Evolutionary conservation across 2,329 filamentous ascomycete genomes (phyloP).

Genomic region (Dactylellina sp.): DNA sequence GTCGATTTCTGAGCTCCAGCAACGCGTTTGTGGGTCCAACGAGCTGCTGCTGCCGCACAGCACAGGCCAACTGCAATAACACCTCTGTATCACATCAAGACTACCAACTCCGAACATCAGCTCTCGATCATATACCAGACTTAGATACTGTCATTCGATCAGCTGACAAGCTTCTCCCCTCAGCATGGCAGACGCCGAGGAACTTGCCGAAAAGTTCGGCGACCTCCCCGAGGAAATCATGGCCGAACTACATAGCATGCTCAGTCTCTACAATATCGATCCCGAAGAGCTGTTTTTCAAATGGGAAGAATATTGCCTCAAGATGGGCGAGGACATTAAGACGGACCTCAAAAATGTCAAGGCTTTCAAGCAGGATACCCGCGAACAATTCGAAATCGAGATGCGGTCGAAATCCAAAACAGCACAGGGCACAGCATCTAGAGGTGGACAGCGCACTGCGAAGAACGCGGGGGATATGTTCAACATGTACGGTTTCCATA

Average conservation of each 20-base stretch:
- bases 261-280: constrained; percentile 82
- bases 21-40: constrained; percentile 31
- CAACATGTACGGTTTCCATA: constrained; percentile 73
- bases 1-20: background rate
- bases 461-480: constrained; percentile 77
- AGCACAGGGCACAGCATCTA: constrained; percentile 66
- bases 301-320: constrained; percentile 98
- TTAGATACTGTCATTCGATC: background rate
- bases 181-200: constrained; percentile 68
- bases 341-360: constrained; percentile 77
- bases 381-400: constrained; percentile 83
- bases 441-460: constrained; percentile 71
- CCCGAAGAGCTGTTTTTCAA: constrained; percentile 94
- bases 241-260: constrained; percentile 84
- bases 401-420: constrained; percentile 75
- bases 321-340: constrained; percentile 81
- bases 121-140: background rate
- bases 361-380: constrained; percentile 85
- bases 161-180: constrained; percentile 1
- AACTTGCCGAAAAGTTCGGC: constrained; percentile 71
- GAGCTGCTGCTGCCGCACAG: no score
- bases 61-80: constrained; percentile 4
- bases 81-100: background rate
- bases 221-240: constrained; percentile 81
- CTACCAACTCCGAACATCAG: background rate